These are phyloP conservation scores for Clavariopsis aquatica DNA, from an alignment of 495 filamentous ascomycete genomes.

Conservation along the genomic window DNA sequence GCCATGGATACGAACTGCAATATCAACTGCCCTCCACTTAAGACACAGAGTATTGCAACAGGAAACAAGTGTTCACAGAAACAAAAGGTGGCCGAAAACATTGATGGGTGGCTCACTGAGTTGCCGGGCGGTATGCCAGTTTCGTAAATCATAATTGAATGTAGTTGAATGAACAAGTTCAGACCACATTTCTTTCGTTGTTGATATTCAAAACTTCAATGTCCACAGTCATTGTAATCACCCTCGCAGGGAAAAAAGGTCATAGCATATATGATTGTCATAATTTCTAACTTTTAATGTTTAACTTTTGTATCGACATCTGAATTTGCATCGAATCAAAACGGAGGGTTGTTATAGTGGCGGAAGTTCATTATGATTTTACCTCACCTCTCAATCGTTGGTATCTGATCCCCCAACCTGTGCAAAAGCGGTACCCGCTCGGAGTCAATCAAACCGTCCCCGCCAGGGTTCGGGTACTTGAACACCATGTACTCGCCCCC, in stretches of 20 bases:
- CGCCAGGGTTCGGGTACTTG: slow-evolving; percentile 44
- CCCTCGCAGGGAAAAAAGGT: too few species aligned
- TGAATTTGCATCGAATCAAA: too few species aligned
- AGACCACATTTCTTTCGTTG: background rate
- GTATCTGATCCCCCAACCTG: slow-evolving; percentile 44
- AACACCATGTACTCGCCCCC: slow-evolving; percentile 51
- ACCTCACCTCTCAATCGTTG: slow-evolving; percentile 9
- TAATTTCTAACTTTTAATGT: too few species aligned
- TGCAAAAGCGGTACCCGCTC: slow-evolving; percentile 49
- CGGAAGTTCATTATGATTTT: background rate
- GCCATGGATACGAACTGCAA: slow-evolving; percentile 25
- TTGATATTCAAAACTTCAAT: background rate
- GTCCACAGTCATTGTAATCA: too few species aligned
- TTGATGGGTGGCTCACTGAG: slow-evolving; percentile 29
- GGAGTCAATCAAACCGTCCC: slow-evolving; percentile 42
- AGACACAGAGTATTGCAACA: slow-evolving; percentile 19
- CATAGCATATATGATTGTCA: too few species aligned
- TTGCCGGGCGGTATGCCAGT: slow-evolving; percentile 24
- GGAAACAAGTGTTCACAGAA: slow-evolving; percentile 21
- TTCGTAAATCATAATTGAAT: background rate
- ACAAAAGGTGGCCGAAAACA: slow-evolving; percentile 19
- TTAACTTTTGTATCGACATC: too few species aligned
- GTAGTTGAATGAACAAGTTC: background rate
- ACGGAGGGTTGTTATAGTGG: too few species aligned
- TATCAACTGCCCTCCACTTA: slow-evolving; percentile 20